Base-by-base conservation (phyloP, 768 basidiomycete genomes). In the Termitomyces sp. region DNA sequence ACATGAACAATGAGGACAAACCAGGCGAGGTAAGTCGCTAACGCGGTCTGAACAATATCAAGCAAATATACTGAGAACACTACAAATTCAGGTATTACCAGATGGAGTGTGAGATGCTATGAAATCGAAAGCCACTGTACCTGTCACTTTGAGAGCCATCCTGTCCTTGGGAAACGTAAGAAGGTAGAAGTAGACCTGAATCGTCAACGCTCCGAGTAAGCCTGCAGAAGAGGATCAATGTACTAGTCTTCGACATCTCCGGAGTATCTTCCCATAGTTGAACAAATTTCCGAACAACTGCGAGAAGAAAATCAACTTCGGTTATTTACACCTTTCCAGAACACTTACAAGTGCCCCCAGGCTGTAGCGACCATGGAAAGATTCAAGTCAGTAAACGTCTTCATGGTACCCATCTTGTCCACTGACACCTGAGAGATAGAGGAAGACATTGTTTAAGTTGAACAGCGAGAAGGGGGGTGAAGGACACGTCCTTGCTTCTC, bases 71-170 rank as follows among this genome's bases (percentile, higher is more conserved):
- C n/a, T 5, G n/a, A 42, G 42, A 33, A 54, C 6, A 54, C 53
- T 54, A 22, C 20, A 22, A n/a, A 42, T 7, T 3, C 8, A n/a
- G n/a, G 10, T 40, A 50, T 32, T 22, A 14, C 14, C 7, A n/a
- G 28, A 2, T n/a, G 66, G 8, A 57, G 69, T 12, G 20, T 22
- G 13, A 36, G 33, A 36, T 13, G n/a, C 9, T 42, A 52, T 38
- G 22, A 3, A 3, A 18, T 36, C 22, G 9, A 4, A 20, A 38
- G 6, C 9, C 26, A 22, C 53, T 14, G 8, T 54, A 54, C 53
- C 53, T 54, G 33, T 28, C 22, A 14, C 7, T 33, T 54, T 54
- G 43, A 54, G 53, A n/a, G 20, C n/a, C 1, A 54, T 45, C 43
- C 43, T 43, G 22, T 54, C 53, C 16, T 54, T 30, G 2, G 53